phyloP scores from a whole-genome alignment of 495 filamentous ascomycete species.

The Usnea hakonensis region DNA sequence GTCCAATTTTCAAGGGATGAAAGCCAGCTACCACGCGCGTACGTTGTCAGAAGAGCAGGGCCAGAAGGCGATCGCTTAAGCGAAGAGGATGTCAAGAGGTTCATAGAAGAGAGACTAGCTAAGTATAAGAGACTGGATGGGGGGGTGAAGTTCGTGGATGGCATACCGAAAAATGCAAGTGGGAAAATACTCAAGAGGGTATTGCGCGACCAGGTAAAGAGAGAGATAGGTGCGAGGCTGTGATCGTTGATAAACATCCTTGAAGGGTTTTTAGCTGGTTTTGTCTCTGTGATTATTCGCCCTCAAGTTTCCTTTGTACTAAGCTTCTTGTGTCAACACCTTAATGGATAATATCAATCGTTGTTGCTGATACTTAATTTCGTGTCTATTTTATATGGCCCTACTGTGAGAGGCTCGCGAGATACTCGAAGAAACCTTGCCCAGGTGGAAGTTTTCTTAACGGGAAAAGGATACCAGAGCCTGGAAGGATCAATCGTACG shows the following conservation, averaged over 20 bases:
- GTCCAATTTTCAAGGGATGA: slow-evolving; percentile 41
- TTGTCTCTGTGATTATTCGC: not conserved
- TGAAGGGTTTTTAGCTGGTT: not conserved
- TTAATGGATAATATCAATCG: too few relatives aligned
- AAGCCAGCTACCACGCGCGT: slow-evolving; percentile 63
- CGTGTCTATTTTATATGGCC: too few relatives aligned
- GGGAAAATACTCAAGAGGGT: slow-evolving; percentile 69
- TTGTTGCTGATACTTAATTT: too few relatives aligned
- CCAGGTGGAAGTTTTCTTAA: too few relatives aligned
- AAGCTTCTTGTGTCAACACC: too few relatives aligned
- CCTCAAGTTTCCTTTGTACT: not conserved
- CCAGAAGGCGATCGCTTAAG: slow-evolving; percentile 34
- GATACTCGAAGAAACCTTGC: too few relatives aligned
- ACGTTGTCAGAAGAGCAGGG: slow-evolving; percentile 49
- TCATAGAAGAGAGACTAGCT: slow-evolving; percentile 53
- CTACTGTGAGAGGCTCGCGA: too few relatives aligned
- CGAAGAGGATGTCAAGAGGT: slow-evolving; percentile 50
- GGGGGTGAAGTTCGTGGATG: slow-evolving; percentile 58
- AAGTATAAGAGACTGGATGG: slow-evolving; percentile 61
- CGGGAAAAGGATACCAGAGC: too few relatives aligned
- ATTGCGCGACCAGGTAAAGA: slow-evolving; percentile 41
- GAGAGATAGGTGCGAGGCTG: slow-evolving; percentile 5
- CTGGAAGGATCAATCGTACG: too few relatives aligned
- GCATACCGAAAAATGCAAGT: slow-evolving; percentile 64
- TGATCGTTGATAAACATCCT: not conserved